phyloP scores from a whole-genome alignment of 2,329 filamentous ascomycete species.

The Arachnomyces sp. region DNA sequence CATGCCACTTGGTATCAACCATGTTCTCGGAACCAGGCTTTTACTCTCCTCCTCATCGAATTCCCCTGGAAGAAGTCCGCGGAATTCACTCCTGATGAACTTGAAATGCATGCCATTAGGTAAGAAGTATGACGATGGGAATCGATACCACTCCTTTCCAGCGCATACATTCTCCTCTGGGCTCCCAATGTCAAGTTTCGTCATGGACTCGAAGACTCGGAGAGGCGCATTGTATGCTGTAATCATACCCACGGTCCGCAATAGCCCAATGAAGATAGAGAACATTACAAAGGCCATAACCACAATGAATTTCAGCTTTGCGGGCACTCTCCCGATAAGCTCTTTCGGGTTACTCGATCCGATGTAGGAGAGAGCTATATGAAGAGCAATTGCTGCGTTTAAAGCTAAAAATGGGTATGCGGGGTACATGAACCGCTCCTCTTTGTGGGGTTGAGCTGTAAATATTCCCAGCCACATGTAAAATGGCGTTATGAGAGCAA shows the following conservation, averaged over 20 bases:
- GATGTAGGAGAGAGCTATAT: constrained; percentile 68
- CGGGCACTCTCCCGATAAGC: constrained; percentile 62
- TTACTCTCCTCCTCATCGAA: constrained; percentile 67
- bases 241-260: constrained; percentile 68
- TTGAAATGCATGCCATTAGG: constrained; percentile 76
- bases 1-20: constrained; percentile 72
- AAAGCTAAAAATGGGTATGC: constrained; percentile 83
- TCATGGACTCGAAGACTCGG: constrained; percentile 45
- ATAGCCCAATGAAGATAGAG: constrained; percentile 57
- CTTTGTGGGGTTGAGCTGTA: constrained; percentile 87
- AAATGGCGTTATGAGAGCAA: constrained; percentile 75
- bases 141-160: constrained; percentile 97
- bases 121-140: constrained; percentile 86
- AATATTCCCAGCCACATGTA: constrained; percentile 94
- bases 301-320: constrained; percentile 60
- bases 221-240: constrained; percentile 80
- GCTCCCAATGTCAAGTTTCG: constrained; percentile 44
- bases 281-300: constrained; percentile 55
- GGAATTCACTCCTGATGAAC: constrained; percentile 85
- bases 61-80: constrained; percentile 79
- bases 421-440: constrained; percentile 98
- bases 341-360: constrained; percentile 61
- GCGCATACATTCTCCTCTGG: constrained; percentile 70
- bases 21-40: constrained; percentile 74
- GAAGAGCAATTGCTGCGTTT: constrained; percentile 76